Base-by-base conservation (phyloP, 108 stramenopile genomes). In the Aurantiochytrium sp. region DNA sequence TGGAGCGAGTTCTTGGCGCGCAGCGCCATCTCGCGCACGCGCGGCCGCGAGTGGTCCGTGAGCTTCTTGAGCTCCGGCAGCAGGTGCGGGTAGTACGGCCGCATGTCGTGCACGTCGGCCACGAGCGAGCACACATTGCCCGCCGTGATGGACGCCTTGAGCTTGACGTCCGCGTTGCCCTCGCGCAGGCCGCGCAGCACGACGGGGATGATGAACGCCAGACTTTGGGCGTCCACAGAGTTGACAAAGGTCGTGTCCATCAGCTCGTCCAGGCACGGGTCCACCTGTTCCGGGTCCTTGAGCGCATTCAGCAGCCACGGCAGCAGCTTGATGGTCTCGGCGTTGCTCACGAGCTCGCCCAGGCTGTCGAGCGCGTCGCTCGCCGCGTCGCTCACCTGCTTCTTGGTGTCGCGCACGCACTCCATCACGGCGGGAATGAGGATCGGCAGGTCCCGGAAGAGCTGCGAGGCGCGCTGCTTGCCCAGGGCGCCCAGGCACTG, bases 91-190 rank as follows among this genome's bases (percentile, higher is more conserved):
- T 99, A 93, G 93, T 98, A 99, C 39, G 99, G 98, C 69, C 96
- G 96, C 54, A 98, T 95, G 89, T 97, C 96, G 87, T 96, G 85
- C 4, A 97, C 95, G 87, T 99, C 96, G 89, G 97, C 97, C 1
- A 98, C 97, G 90, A 99, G 98, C 91, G 96, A 96, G 91, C 94
- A 95, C 95, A 99, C 98, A 93, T 98, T 98, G 92, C 97, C 96
- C 73, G 97, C 98, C 90, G 99, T 98, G 48, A 98, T 96, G 85
- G 98, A 97, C 54, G 97, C 96, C 91, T 97, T 97, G 87, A 97
- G 95, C 94, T 99, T 99, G 55, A 69, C 88, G 27, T 94, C 97
- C 5, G 97, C 97, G 32, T 92, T 92, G 86, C 98, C 96, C 87
- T 98, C 98, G 24, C 96, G 94, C 52, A 99, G 92, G 69, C 97